These are phyloP conservation scores for Spergularia bocconei DNA, from an alignment of 148 eudicot species.

Conservation along the genomic window DNA sequence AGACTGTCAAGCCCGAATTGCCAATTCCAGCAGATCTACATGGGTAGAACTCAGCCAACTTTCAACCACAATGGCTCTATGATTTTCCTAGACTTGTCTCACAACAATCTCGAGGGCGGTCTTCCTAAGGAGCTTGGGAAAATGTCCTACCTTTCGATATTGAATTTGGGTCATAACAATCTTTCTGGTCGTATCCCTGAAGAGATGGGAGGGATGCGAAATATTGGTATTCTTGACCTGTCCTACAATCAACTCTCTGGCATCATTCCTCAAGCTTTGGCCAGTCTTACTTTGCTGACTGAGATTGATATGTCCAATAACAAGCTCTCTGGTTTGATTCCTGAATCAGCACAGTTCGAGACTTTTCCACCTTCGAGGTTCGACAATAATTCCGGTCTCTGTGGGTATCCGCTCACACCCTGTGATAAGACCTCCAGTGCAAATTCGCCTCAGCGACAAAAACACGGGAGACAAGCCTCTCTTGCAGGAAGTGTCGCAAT, in stretches of 20 bases:
- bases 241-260: constrained; percentile 70
- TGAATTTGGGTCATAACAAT: constrained; percentile 76
- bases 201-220: constrained; percentile 56
- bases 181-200: constrained; percentile 76
- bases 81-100: constrained; percentile 74
- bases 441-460: constrained; percentile 33
- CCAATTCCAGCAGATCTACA: constrained; percentile 57
- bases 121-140: constrained; percentile 78
- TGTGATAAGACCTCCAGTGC: constrained; percentile 33
- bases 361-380: constrained; percentile 58
- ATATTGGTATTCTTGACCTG: constrained; percentile 59
- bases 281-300: constrained; percentile 47
- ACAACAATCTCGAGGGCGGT: constrained; percentile 61
- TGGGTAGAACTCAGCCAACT: constrained; percentile 62
- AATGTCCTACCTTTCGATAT: constrained; percentile 56
- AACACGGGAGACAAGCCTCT: constrained; percentile 51
- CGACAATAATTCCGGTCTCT: constrained; percentile 68
- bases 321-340: constrained; percentile 65
- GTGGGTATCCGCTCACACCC: constrained; percentile 68
- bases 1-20: constrained; percentile 53
- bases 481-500: constrained; percentile 75
- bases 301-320: constrained; percentile 67
- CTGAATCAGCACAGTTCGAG: constrained; percentile 65
- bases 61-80: constrained; percentile 79
- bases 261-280: constrained; percentile 50